phyloP scores from a whole-genome alignment of 257 asterid species.

The Craterostigma plantagineum region DNA sequence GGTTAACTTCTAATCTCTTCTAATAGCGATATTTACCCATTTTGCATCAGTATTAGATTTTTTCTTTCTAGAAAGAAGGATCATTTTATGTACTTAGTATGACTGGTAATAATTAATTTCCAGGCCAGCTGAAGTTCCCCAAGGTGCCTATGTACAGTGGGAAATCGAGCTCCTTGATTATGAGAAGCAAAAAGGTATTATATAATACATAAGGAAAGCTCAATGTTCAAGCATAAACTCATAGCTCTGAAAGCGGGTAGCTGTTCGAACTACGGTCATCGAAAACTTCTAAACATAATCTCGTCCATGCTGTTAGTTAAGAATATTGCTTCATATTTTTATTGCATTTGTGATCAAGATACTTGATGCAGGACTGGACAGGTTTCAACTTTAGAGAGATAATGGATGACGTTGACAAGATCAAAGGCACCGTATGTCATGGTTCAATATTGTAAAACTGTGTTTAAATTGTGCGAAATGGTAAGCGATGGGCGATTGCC shows the following conservation, averaged over 20 bases:
- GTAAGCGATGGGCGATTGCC: background rate
- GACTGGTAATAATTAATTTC: conserved; percentile 9
- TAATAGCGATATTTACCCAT: background rate
- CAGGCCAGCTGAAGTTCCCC: conserved; percentile 79
- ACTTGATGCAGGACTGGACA: conserved; percentile 77
- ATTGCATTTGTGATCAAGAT: conserved; percentile 9
- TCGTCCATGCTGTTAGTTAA: conserved; percentile 6
- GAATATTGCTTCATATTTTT: background rate
- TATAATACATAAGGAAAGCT: background rate
- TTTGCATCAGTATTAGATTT: background rate
- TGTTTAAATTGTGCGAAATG: no score
- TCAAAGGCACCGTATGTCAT: conserved; percentile 87
- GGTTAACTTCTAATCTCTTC: conserved; percentile 30
- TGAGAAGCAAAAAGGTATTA: conserved; percentile 72
- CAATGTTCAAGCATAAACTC: background rate
- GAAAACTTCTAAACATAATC: no score
- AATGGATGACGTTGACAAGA: conserved; percentile 96
- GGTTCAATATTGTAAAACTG: background rate
- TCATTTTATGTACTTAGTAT: conserved; percentile 5
- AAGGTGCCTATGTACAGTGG: conserved; percentile 73
- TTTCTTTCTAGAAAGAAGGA: no score
- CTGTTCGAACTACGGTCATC: no score
- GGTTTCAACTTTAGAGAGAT: conserved; percentile 83
- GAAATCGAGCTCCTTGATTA: conserved; percentile 97
- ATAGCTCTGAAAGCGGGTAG: background rate